Base-by-base conservation (phyloP, 371 early-diverging fungal species). In the Dentiscutata heterogama region DNA sequence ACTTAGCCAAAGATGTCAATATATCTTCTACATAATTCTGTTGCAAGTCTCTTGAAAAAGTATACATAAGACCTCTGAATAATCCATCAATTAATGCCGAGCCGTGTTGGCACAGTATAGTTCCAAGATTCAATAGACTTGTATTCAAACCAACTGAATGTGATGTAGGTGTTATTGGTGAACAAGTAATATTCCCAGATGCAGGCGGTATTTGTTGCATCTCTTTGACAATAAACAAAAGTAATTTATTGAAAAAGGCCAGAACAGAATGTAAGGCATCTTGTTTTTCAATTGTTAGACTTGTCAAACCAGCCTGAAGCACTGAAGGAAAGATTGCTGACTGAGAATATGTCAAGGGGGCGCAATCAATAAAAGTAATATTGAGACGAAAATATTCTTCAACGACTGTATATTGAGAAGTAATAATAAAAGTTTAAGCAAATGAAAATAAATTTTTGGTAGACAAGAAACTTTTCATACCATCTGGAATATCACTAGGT, bases 381-480 rank as follows among this genome's bases (percentile, higher is more conserved):
- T 92, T 71, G 74, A 94, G 84, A 35, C 89, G 87, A 84, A 92
- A 94, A 84, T 92, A 94, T 67, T 94, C 94, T 82, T 93, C 94
- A 46, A 93, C 85, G 16, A 93, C 92, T 90, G 83, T 11, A 82
- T 46, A 75, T 61, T 35, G 64, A 71, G 83, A 82, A 27, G 54
- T 31, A 70, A 42, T 39, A 46, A 61, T 42, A 73, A 51, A 39
- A 3, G 29, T 39, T 51, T 31, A 67, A 35, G 20, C 31, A 35
- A 27, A 64, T 2, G n/a, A 65, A 31, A 65, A 65, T 65, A 65
- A 6, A 67, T 6, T 16, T 13, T 67, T 13, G 16, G 39, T 35
- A 39, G 18, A 16, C 16, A 35, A 35, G 39, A 61, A 14, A 20
- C 81, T 46, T 16, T 20, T 74, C 84, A 83, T 87, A 92, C 93